Evolutionary conservation across 192 early-diverging fungal species (phyloP).

Genomic region (Coemansia sp.): DNA sequence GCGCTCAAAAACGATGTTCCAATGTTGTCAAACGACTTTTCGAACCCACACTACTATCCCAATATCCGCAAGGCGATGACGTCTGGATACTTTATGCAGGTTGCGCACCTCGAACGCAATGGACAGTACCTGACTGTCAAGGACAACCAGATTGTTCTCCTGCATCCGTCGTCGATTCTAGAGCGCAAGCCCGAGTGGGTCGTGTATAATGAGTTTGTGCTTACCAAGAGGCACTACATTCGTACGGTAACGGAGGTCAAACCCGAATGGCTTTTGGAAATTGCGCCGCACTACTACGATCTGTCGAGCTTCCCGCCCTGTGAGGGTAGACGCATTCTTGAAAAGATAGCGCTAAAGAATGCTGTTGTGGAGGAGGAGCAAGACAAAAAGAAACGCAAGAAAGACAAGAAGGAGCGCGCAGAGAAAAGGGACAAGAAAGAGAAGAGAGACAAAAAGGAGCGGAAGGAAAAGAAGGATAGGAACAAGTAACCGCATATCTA

Average conservation of each 20-base stretch:
- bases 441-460: constrained; percentile 28
- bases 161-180: constrained; percentile 91
- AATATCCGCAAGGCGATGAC: constrained; percentile 90
- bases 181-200: constrained; percentile 98
- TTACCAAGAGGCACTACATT: constrained; percentile 96
- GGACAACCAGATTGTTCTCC: constrained; percentile 95
- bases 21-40: constrained; percentile 71
- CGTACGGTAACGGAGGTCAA: constrained; percentile 89
- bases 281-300: constrained; percentile 93
- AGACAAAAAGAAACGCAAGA: constrained; percentile 56
- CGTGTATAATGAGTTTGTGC: constrained; percentile 98
- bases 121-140: constrained; percentile 91
- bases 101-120: constrained; percentile 89
- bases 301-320: constrained; percentile 88
- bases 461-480: constrained; percentile 51
- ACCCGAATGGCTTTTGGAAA: constrained; percentile 80
- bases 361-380: constrained; percentile 43
- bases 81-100: constrained; percentile 99
- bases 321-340: constrained; percentile 84
- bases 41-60: constrained; percentile 73
- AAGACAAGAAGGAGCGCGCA: constrained; percentile 39
- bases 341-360: constrained; percentile 67
- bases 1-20: constrained; percentile 76
- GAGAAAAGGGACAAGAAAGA: constrained; percentile 48
- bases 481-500: too few species aligned